Base-by-base conservation (phyloP, 2,329 filamentous ascomycete genomes). In the Aspergillus aculeatinus region DNA sequence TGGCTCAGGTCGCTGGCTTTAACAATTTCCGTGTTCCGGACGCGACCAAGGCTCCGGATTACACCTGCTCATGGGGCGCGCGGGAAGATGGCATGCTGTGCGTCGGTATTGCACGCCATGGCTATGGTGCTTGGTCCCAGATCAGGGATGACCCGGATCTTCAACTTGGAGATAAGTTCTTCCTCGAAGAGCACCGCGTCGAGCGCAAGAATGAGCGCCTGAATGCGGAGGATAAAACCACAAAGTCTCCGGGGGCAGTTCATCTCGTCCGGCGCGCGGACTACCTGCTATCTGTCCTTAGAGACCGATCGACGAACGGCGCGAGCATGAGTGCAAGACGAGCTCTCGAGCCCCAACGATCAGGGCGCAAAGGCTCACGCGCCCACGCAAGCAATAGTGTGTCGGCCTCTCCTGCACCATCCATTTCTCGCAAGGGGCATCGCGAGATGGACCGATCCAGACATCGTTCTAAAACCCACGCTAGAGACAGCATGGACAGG, bases 21-120 rank as follows among this genome's bases (percentile, higher is more conserved):
- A 86, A 83, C 67, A 89, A 85, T 50, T 99, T 97, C 78, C 89
- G 93, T 23, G 85, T 99, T 31, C 87, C 91, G 0, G 94, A 98
- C 72, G 95, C 95, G 2, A 93, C 91, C 12, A 99, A 99, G 74
- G 87, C 89, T 23, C 92, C 95, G 2, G 89, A 91, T 70, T 99
- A 98, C 77, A 91, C 88, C 49, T 97, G 92, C 71, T 82, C 90
- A 27, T 99, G 95, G 95, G 92, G 93, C 55, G 87, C 92, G 1
- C 89, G 90, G 62, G 95, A 99, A 76, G 95, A 99, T 73, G 95
- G 92, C 55, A 99, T 99, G 95, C 87, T 99, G 51, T 90, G 96
- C 58, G 86, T 98, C 47, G 95, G 95, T 61, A 96, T 99, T 65
- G 88, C 92, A 67, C 87, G 89, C 58, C 94, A 99, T 72, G 95